Base-by-base conservation (phyloP, 495 filamentous ascomycete genomes). In the Cryomyces minteri region DNA sequence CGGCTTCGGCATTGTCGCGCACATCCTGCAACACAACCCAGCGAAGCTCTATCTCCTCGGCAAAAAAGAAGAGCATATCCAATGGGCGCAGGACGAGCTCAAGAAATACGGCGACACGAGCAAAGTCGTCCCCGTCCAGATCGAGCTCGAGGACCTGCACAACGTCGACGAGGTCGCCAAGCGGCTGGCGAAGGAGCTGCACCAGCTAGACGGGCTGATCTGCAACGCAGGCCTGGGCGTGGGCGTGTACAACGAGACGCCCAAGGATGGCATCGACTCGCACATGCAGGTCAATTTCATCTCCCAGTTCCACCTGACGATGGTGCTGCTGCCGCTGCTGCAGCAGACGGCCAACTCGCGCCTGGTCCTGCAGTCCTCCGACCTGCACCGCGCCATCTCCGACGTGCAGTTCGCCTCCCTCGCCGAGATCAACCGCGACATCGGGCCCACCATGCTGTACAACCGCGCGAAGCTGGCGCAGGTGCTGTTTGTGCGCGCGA, bases 381-480 rank as follows among this genome's bases (percentile, higher is more conserved):
- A 74, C 47, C 57, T 74, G 29, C 76, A 78, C 50, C 64, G 67
- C 41, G 43, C 56, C 32, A 68, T 67, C 4, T 59, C 62, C 31
- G 55, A 58, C 30, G 58, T 66, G 43, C 54, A 61, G 5, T 79
- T 76, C 56, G 55, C 53, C 8, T 58, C 56, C 34, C 40, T 73
- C 4, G 60, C 60, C 1, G 73, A 77, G 51, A 70, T 79, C 43
- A 78, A 77, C 51, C 58, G 53, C 5, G 65, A 69, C 32, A 55
- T 76, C 40, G 74, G 73, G 0, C 58, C 70, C 4, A 62, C 61
- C 7, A 61, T 67, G 31, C 61, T 76, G 39, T 76, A 79, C 57
- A 62, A 58, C 18, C 57, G 75, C 39, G 64, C 62, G 2, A 77
- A 78, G 53, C 62, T 77, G 9, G 76, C 72, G 0, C 58, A 72